Conservation (phyloP, 768 basidiomycete genomes). For the Amanita rimosa region DNA sequence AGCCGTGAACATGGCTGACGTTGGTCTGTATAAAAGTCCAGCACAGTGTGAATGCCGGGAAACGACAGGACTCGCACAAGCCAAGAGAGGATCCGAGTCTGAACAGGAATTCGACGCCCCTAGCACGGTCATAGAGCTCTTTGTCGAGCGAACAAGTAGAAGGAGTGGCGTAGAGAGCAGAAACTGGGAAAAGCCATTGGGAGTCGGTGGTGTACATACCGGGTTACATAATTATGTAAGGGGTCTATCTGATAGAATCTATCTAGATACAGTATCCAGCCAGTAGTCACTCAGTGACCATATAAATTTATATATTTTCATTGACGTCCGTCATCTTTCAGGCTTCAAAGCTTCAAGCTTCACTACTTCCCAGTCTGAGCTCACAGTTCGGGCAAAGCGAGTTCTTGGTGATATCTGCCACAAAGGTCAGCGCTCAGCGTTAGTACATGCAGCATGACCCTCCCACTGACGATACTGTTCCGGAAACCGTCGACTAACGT, state of each 20-base stretch:
- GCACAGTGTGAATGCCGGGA: slow-evolving; percentile 5
- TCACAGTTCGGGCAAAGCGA: slow-evolving; percentile 20
- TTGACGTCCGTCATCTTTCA: background rate
- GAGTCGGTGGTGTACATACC: slow-evolving; percentile 15
- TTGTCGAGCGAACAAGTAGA: slow-evolving; percentile 47
- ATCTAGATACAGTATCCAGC: background rate
- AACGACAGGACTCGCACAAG: slow-evolving; percentile 41
- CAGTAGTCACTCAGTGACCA: background rate
- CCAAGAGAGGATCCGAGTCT: slow-evolving; percentile 68
- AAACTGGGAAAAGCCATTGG: slow-evolving; percentile 68
- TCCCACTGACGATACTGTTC: slow-evolving; percentile 49
- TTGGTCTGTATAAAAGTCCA: slow-evolving; percentile 38
- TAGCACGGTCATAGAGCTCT: slow-evolving; percentile 68
- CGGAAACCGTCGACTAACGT: slow-evolving; percentile 57
- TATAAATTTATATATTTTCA: background rate
- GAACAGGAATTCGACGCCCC: slow-evolving; percentile 80
- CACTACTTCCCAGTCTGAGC: background rate
- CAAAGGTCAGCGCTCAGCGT: slow-evolving; percentile 5
- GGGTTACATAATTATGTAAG: slow-evolving; percentile 5
- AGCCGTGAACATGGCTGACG: slow-evolving; percentile 76
- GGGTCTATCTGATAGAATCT: too few species aligned
- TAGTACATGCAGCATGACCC: background rate
- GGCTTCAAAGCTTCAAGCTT: too few species aligned
- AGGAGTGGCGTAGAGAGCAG: slow-evolving; percentile 48
- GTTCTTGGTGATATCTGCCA: slow-evolving; percentile 18